Base-by-base conservation (phyloP, 345 rosid species). In the Cardamine occulta region DNA sequence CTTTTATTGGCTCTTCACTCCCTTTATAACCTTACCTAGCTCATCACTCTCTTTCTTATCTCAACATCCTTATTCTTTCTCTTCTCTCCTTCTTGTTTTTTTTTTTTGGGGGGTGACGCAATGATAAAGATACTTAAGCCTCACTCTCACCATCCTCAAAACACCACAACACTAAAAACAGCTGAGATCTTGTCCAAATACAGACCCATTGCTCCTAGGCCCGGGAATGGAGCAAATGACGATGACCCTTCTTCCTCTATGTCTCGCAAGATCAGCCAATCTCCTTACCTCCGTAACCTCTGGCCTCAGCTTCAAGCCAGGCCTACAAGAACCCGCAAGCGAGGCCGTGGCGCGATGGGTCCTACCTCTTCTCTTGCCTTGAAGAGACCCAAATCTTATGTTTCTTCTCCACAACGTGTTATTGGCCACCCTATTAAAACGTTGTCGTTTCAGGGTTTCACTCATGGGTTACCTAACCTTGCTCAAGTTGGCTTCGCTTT, bases 171-270 rank as follows among this genome's bases (percentile, higher is more conserved):
- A 8, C 87, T 88, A 0, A 89, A 88, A 74, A 92, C 97, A 1
- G 97, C 96, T 35, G 98, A 95, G 83, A 95, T 95, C 72, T 87
- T 95, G 93, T 92, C 97, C 4, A 79, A 92, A 78, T 95, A 90
- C 68, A 82, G 97, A 66, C 99, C 98, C 3, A 95, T 92, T 49
- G 98, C 99, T 15, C 99, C 99, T 2, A 95, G 82, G 77, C 98
- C 98, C 0, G 96, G 86, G 71, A 51, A 85, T 4, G 68, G 34
- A 42, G 66, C 13, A 11, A 67, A 82, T 67, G 37, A 68, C 15
- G 39, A 73, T 78, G 86, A 85, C 47, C 66, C 42, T 62, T 64
- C 88, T 47, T 77, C 85, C 60, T 71, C 83, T 57, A 80, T 80
- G 91, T 85, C 92, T 65, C 84, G 81, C 61, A 91, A 85, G 79